These are phyloP conservation scores for Candida tallmaniae DNA, from an alignment of 805 yeast species.

Conservation along the genomic window DNA sequence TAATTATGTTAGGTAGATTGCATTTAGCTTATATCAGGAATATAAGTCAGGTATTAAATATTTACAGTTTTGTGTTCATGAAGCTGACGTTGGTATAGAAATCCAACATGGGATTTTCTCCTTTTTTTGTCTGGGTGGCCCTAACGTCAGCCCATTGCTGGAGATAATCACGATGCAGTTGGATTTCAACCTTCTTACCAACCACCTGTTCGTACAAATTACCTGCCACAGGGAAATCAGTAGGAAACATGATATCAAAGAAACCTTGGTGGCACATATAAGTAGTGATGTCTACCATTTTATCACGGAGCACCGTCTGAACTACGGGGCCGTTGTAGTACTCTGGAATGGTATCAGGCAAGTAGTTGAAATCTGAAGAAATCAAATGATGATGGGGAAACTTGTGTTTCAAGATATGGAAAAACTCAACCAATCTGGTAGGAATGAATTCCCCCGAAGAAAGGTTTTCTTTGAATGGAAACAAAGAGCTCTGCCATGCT, in stretches of 20 bases:
- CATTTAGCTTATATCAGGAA: too few species aligned
- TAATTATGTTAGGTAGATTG: not conserved
- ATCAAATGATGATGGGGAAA: slow-evolving; percentile 78
- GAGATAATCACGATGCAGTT: slow-evolving; percentile 61
- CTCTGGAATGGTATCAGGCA: slow-evolving; percentile 50
- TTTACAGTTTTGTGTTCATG: slow-evolving; percentile 20
- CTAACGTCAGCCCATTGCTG: slow-evolving; percentile 67
- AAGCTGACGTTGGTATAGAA: slow-evolving; percentile 74
- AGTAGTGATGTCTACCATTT: slow-evolving; percentile 64
- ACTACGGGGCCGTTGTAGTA: slow-evolving; percentile 70
- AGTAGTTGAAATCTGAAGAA: slow-evolving; percentile 59
- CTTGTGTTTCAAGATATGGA: slow-evolving; percentile 53
- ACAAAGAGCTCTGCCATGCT: slow-evolving; percentile 42
- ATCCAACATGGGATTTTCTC: slow-evolving; percentile 82
- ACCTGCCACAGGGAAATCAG: slow-evolving; percentile 61
- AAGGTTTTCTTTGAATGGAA: slow-evolving; percentile 65
- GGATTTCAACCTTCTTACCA: slow-evolving; percentile 52
- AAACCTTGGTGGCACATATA: slow-evolving; percentile 84
- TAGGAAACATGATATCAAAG: slow-evolving; percentile 84
- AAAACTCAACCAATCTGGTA: slow-evolving; percentile 63
- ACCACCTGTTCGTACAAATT: slow-evolving; percentile 61
- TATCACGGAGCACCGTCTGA: slow-evolving; percentile 65
- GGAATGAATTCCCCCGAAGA: slow-evolving; percentile 78
- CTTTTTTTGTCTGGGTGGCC: slow-evolving; percentile 63
- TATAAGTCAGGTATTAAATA: too few species aligned